Evolutionary conservation across 176 grass and related monocot genomes (phyloP), one percentile per base, ranked within the genome.

Genomic region (Cymbopogon citratus): DNA sequence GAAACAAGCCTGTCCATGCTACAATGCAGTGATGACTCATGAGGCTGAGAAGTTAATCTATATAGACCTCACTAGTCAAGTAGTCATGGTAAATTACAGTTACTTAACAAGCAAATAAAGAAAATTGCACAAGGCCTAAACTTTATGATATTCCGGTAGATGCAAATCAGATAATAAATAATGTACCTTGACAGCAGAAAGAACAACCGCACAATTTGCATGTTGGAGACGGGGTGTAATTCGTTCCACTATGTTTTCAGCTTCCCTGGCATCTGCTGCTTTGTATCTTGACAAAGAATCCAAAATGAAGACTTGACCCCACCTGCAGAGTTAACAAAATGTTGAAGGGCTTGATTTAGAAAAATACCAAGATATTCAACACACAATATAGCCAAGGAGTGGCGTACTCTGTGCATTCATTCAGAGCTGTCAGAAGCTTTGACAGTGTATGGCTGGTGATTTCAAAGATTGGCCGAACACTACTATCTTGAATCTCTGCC

Each of bases 221-320:
- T 99, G 96, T 82, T 99, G 96, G 41, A 99, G 96, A 88, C 96
- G 92, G 31, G 96, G 96, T 35, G 92, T 93, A 87, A 99, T 85
- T 78, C 96, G 74, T 66, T 99, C 96, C 54, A 95, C 96, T 86
- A 88, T 93, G 82, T 93, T 93, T 79, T 99, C 92, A 23, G 92
- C 91, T 87, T 99, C 96, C 74, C 96, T 94, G 15, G 89, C 85
- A 93, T 99, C 92, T 60, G 90, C 74, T 23, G 90, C 88, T 91
- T 88, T 95, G 79, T 93, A 98, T 41, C 90, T 95, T 65, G 92
- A 88, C 79, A 94, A 74, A 64, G 96, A 94, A 90, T 99, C 96
- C 77, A 99, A 85, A 89, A 99, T 99, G 81, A 99, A 99, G 48
- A 99, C 96, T 86, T 99, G 96, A 38, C 96, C 96, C 96, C 96